Evolutionary conservation across 2,329 filamentous ascomycete species (phyloP).

Genomic region (Xenosphaeropsis pyriputrescens): DNA sequence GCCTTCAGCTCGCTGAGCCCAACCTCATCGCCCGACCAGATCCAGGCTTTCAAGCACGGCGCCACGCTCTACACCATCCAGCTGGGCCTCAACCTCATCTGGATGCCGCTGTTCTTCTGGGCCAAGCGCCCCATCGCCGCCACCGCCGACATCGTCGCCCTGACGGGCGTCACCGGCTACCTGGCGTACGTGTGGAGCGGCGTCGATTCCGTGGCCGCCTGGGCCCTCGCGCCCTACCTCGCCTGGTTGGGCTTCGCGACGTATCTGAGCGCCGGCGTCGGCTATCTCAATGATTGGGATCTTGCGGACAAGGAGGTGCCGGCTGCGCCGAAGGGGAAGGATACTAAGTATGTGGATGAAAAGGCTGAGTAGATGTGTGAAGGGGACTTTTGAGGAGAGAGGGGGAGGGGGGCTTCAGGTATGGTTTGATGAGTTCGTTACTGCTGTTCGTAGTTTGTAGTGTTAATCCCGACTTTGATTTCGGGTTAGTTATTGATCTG

Average conservation of each 20-base stretch:
- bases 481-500: no score
- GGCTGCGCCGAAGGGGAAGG: constrained; percentile 9
- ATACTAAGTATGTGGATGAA: constrained; percentile 17
- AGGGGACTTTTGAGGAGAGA: no score
- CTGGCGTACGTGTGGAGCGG: constrained; percentile 63
- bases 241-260: constrained; percentile 80
- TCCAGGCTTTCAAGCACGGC: constrained; percentile 46
- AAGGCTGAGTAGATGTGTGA: constrained; percentile 11
- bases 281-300: constrained; percentile 56
- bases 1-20: constrained; percentile 48
- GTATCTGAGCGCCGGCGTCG: constrained; percentile 61
- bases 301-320: constrained; percentile 23
- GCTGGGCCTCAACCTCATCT: constrained; percentile 70
- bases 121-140: constrained; percentile 59
- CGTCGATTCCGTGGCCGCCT: constrained; percentile 59
- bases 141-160: constrained; percentile 56
- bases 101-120: constrained; percentile 92
- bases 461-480: no score
- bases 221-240: constrained; percentile 66
- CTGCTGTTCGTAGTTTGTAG: no score
- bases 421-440: no score
- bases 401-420: no score
- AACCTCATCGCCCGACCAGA: constrained; percentile 33
- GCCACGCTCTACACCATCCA: constrained; percentile 77
- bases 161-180: constrained; percentile 60